Evolutionary conservation across 2,329 filamentous ascomycete genomes (phyloP), one percentile per base, ranked within the genome.

Genomic region (Biscogniauxia mediterranea): DNA sequence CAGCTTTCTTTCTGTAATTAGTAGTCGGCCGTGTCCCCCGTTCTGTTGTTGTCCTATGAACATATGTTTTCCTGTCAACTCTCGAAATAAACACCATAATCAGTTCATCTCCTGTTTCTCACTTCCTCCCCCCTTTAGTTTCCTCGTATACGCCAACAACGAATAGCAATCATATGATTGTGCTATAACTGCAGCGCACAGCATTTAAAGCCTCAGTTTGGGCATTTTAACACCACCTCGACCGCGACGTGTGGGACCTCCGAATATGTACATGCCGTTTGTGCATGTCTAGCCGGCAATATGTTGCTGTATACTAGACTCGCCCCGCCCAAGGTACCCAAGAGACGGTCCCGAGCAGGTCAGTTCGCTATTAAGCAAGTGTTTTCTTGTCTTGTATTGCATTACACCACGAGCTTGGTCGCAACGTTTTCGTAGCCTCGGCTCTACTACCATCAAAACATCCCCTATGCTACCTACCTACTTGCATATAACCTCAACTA

Each of bases 241-340:
- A 46, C 11, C 13, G 38, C 15, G 38, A 49, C 55, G 42, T 52
- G 56, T 61, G 54, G 52, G 49, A 58, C 55, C 56, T 62, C 62
- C 62, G 68, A 59, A 54, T 54, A 65, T 65, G 57, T 54, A 56
- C 55, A 60, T 60, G 54, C 61, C 52, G 54, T 57, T 57, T 61
- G 56, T 59, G 38, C 38, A 46, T 42, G 62, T 54, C 56, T 62
- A 32, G 61, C 59, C 65, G 61, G 64, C 68, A 73, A 66, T 52
- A 86, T 87, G 85, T 74, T 87, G 67, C 73, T 87, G 52, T 87
- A 85, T 70, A 85, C 83, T n/a, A 80, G 78, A 72, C 74, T 82
- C 55, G 84, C 84, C 61, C 73, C 79, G 54, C 82, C 84, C n/a
- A 87, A 85, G 73, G 76, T 79, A 52, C 84, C 84, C 32, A 87